These are phyloP conservation scores for Plantago rigida DNA, from an alignment of 305 asterid genomes.

Conservation along the genomic window DNA sequence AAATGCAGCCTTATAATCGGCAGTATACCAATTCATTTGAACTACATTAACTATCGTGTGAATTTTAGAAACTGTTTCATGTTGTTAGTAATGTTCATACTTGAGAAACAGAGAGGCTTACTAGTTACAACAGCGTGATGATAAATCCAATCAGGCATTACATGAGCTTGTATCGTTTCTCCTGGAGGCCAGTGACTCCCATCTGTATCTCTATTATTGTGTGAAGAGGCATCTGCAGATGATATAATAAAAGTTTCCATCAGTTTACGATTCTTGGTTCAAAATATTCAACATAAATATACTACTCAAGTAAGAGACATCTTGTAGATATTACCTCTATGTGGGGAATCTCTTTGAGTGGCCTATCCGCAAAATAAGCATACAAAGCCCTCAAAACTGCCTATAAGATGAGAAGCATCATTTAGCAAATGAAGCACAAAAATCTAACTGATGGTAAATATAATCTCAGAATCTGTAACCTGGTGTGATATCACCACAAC, in stretches of 20 bases:
- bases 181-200: constrained; percentile 98
- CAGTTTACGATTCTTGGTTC: neutral
- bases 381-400: constrained; percentile 94
- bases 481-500: constrained; percentile 96
- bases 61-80: constrained; percentile 11
- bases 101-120: constrained; percentile 24
- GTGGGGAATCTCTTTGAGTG: constrained; percentile 84
- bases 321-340: constrained; percentile 58
- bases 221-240: constrained; percentile 74
- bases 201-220: constrained; percentile 94
- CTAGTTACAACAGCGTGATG: constrained; percentile 5
- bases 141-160: constrained; percentile 18
- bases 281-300: neutral
- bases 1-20: neutral
- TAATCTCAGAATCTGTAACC: constrained; percentile 36
- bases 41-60: neutral
- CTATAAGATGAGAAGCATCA: constrained; percentile 33
- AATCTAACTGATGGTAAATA: constrained; percentile 3
- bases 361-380: constrained; percentile 97
- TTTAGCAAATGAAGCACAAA: constrained; percentile 20
- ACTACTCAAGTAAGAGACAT: neutral
- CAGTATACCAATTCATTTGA: constrained; percentile 10
- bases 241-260: neutral
- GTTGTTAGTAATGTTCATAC: constrained; percentile 20
- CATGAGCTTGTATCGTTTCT: constrained; percentile 94